These are phyloP conservation scores for Heterobasidion parviporum DNA, from an alignment of 1,284 basidiomycete species.

Conservation along the genomic window DNA sequence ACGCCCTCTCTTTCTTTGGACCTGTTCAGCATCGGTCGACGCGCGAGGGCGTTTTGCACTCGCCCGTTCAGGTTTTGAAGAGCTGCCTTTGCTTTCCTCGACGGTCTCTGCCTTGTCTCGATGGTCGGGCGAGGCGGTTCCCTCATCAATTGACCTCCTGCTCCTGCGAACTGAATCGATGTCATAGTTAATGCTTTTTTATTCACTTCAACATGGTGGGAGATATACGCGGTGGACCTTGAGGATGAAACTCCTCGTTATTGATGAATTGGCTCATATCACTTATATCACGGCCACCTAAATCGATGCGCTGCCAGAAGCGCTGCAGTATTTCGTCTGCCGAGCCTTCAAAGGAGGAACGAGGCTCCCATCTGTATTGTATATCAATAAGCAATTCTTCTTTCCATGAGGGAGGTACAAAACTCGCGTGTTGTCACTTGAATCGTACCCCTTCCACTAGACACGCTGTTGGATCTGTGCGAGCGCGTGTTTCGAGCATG, in stretches of 20 bases:
- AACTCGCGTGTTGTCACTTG: slow-evolving; percentile 61
- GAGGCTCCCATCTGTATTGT: slow-evolving; percentile 56
- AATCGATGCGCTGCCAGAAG: slow-evolving; percentile 54
- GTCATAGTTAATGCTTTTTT: background rate
- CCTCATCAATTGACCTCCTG: background rate
- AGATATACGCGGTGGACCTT: slow-evolving; percentile 48
- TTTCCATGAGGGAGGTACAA: background rate
- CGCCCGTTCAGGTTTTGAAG: background rate
- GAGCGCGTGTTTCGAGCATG: background rate
- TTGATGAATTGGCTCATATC: slow-evolving; percentile 40
- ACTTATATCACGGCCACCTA: slow-evolving; percentile 39
- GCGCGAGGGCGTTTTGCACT: background rate
- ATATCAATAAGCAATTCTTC: slow-evolving; percentile 1
- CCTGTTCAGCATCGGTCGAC: background rate
- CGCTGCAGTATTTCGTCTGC: slow-evolving; percentile 47
- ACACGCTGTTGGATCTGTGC: slow-evolving; percentile 5
- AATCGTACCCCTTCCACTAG: slow-evolving; percentile 62
- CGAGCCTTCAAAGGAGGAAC: slow-evolving; percentile 44
- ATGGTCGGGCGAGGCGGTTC: background rate
- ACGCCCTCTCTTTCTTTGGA: background rate
- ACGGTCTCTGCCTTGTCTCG: background rate
- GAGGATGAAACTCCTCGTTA: slow-evolving; percentile 46
- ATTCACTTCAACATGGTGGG: background rate
- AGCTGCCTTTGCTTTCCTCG: too few species aligned
- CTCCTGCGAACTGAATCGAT: background rate